Evolutionary conservation across 2,329 filamentous ascomycete genomes (phyloP).

Genomic region (Phoma sp.): DNA sequence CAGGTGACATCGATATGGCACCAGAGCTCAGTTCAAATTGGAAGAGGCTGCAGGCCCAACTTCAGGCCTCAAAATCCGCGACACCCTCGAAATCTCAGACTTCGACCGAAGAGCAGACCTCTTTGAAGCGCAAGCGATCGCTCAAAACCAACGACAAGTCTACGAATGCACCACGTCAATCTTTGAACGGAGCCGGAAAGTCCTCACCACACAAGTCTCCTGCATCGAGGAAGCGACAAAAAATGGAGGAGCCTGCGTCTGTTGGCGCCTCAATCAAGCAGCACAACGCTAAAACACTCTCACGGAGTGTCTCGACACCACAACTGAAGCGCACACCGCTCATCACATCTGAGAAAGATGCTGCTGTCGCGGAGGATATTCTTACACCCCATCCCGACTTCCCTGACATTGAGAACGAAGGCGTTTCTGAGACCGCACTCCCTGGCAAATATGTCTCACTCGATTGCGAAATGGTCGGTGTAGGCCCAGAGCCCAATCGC

Average conservation of each 20-base stretch:
- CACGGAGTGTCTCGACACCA: conserved; percentile 44
- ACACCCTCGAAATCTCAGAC: conserved; percentile 37
- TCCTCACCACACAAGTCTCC: conserved; percentile 26
- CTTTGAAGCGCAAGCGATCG: conserved; percentile 47
- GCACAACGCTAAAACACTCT: conserved; percentile 54
- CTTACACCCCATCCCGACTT: conserved; percentile 52
- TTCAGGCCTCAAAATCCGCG: conserved; percentile 46
- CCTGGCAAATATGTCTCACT: conserved; percentile 90
- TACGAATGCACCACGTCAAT: conserved; percentile 25
- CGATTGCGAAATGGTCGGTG: conserved; percentile 98
- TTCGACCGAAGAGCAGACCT: conserved; percentile 30
- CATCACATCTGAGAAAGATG: conserved; percentile 60
- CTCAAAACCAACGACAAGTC: conserved; percentile 29
- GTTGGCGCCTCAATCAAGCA: conserved; percentile 45
- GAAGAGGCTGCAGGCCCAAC: conserved; percentile 76
- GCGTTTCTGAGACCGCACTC: conserved; percentile 62
- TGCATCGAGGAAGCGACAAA: conserved; percentile 44
- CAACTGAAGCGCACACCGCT: conserved; percentile 55
- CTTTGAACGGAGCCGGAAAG: conserved; percentile 45
- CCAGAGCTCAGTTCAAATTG: conserved; percentile 67
- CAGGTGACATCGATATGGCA: conserved; percentile 44
- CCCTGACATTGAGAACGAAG: conserved; percentile 54
- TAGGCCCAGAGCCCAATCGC: conserved; percentile 69
- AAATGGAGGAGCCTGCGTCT: conserved; percentile 47
- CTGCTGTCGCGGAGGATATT: conserved; percentile 61